Percentiles rank a stretch among this genome's conserved stretches.
Conservation (phyloP, 495 filamentous ascomycete genomes). For the Bathelium albidoporum region DNA sequence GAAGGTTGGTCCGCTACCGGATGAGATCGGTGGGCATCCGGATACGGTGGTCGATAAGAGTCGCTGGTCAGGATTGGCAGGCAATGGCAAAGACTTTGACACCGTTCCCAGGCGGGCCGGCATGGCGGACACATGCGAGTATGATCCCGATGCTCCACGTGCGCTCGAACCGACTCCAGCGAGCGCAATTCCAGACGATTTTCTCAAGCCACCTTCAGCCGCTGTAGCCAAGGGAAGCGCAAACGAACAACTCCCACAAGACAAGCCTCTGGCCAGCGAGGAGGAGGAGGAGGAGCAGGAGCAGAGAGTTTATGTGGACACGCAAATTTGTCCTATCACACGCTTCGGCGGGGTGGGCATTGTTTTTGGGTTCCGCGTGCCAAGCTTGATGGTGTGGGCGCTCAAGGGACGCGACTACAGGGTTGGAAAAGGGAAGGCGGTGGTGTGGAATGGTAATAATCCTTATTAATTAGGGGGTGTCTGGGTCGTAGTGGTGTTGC, state of each 20-base stretch:
- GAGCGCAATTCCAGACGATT: neutral
- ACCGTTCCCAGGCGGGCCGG: neutral
- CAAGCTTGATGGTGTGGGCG: constrained; percentile 15
- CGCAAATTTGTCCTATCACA: constrained; percentile 18
- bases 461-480: constrained; percentile 11
- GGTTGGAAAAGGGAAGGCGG: constrained; percentile 15
- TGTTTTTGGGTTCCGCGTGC: constrained; percentile 10
- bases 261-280: neutral
- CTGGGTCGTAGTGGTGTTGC: too few relatives aligned
- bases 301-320: constrained; percentile 6
- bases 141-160: neutral
- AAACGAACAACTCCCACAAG: neutral
- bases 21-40: too few relatives aligned
- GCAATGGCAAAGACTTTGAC: neutral
- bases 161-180: neutral
- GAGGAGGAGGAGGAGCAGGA: constrained; percentile 11
- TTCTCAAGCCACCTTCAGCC: neutral
- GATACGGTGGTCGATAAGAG: neutral
- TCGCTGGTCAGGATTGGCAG: neutral
- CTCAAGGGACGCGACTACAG: constrained; percentile 21
- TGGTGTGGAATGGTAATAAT: constrained; percentile 14
- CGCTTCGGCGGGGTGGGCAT: constrained; percentile 20
- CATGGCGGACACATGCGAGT: neutral
- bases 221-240: neutral
- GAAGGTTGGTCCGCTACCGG: too few relatives aligned